These are phyloP conservation scores for Teratosphaeria zuluensis DNA, from an alignment of 2,329 filamentous ascomycete species.

Conservation along the genomic window DNA sequence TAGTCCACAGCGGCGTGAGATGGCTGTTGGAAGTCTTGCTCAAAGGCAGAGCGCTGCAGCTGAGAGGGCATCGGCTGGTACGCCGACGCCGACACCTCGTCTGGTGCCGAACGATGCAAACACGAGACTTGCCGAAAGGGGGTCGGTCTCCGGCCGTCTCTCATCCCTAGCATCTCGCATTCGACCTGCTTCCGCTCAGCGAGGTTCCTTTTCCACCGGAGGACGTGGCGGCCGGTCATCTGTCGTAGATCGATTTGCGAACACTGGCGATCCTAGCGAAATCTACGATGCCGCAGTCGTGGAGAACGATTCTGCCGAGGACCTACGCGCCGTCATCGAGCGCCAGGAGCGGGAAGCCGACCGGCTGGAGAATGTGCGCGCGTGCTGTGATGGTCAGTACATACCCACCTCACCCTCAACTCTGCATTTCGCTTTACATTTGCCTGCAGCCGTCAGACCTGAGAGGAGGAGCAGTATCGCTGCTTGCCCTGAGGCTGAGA, in stretches of 20 bases:
- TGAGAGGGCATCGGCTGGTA: neutral
- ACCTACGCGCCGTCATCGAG: slow-evolving; percentile 70
- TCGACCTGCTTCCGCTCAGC: slow-evolving; percentile 13
- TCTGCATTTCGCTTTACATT: neutral
- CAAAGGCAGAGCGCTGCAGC: slow-evolving; percentile 2
- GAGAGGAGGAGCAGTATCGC: neutral
- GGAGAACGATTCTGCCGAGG: slow-evolving; percentile 57
- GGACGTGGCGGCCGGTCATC: slow-evolving; percentile 3
- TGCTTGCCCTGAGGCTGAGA: neutral
- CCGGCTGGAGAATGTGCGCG: slow-evolving; percentile 84
- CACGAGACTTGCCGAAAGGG: neutral
- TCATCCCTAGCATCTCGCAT: slow-evolving; percentile 18
- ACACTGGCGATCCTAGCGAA: slow-evolving; percentile 14
- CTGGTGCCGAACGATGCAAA: neutral
- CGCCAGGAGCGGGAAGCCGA: slow-evolving; percentile 65
- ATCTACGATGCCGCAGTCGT: slow-evolving; percentile 49
- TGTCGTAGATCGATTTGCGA: neutral
- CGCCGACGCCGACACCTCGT: slow-evolving; percentile 7
- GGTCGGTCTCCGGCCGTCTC: slow-evolving; percentile 27
- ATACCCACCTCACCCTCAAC: neutral
- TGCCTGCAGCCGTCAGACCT: neutral
- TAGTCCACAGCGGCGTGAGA: slow-evolving; percentile 41
- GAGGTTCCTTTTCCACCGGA: slow-evolving; percentile 9
- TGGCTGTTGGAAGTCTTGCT: slow-evolving; percentile 5
- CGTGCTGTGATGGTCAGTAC: slow-evolving; percentile 87